Evolutionary conservation across 305 asterid genomes (phyloP), one percentile per base, ranked within the genome.

Genomic region (Solanum chacoense): DNA sequence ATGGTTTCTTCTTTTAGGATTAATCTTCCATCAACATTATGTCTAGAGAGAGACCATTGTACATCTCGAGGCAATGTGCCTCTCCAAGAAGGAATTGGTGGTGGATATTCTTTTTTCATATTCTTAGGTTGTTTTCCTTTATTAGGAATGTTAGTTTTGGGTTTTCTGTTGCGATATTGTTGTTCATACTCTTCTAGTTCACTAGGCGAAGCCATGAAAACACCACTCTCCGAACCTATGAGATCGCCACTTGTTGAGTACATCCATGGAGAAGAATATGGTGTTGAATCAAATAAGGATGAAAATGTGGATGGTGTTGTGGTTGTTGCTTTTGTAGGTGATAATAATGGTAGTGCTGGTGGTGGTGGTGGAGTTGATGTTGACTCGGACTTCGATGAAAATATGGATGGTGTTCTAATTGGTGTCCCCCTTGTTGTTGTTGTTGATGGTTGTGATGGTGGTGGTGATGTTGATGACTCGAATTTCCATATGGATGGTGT

Each of bases 151-250:
- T 40, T 22, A 45, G n/a, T 4, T 7, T 31, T 42, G 9, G 55
- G 2, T 81, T 29, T 45, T 81, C 3, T 10, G 1, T 45, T 11
- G 40, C 1, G 40, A 31, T 12, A 18, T 18, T 14, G 40, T 29
- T 45, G 20, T 36, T 76, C 42, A 5, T 26, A 29, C 6, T 87
- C 88, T 72, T 55, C 45, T 11, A 38, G 29, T 14, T 76, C 83
- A 76, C 16, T 20, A 20, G 50, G 8, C 0, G 32, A 42, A 63
- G 55, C 16, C 89, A 74, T 45, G 74, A 87, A 87, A 31, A 87
- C 89, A 14, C 86, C 89, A n/a, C 89, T 87, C 1, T 87, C 89
- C n/a, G 86, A 24, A 28, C 89, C 89, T 16, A 87, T 50, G 14
- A 87, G 65, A 87, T 87, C 89, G 0, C 86, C 89, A 24, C 35